These are phyloP conservation scores for Cornus suecica DNA, from an alignment of 148 eudicot species.

Conservation along the genomic window DNA sequence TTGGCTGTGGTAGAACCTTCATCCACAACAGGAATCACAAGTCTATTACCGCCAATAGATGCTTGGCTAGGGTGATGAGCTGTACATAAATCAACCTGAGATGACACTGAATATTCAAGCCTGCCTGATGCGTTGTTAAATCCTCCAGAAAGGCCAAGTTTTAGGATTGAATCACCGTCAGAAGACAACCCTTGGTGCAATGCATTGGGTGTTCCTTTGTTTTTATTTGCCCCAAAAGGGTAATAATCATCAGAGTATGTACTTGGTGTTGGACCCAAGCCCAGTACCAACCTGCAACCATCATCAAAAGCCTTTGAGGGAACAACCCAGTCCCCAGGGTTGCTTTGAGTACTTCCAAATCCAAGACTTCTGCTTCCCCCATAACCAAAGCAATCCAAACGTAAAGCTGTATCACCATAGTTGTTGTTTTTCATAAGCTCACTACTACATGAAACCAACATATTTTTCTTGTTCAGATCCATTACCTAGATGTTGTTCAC, in stretches of 20 bases:
- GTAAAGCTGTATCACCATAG: constrained; percentile 65
- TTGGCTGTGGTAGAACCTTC: constrained; percentile 97
- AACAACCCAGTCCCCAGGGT: constrained; percentile 17
- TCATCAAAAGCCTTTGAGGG: constrained; percentile 47
- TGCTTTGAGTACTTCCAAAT: constrained; percentile 22
- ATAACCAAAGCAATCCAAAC: constrained; percentile 77
- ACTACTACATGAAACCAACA: constrained; percentile 30
- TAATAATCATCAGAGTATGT: constrained; percentile 34
- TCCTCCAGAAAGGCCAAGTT: constrained; percentile 70
- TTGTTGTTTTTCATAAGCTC: constrained; percentile 34
- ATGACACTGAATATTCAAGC: constrained; percentile 39
- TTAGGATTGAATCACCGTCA: constrained; percentile 53
- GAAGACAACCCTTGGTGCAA: constrained; percentile 28
- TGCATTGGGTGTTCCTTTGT: constrained; percentile 30
- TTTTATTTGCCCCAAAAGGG: constrained; percentile 21
- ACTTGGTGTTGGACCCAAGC: constrained; percentile 78
- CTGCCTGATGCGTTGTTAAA: constrained; percentile 31
- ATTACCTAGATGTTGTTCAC: constrained; percentile 28
- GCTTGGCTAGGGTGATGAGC: constrained; percentile 21
- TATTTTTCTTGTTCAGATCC: constrained; percentile 40
- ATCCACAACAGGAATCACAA: constrained; percentile 43
- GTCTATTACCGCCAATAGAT: constrained; percentile 20
- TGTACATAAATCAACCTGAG: constrained; percentile 21
- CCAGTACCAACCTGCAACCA: constrained; percentile 88
- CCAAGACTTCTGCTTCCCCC: constrained; percentile 30